Evolutionary conservation across 139 green algal species (phyloP).

Genomic region (Picochlorum costavermella): DNA sequence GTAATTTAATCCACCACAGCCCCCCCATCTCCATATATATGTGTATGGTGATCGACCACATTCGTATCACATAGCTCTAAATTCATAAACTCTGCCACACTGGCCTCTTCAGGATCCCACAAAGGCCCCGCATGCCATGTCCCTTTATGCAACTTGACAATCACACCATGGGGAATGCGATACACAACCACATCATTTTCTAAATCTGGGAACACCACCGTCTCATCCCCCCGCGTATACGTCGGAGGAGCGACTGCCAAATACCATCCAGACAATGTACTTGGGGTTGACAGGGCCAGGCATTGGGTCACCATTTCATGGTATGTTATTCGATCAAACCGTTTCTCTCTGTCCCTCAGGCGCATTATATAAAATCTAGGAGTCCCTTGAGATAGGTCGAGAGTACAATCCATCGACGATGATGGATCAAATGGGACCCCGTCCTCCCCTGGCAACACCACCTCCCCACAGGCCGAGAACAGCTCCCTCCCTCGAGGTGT

Average conservation of each 20-base stretch:
- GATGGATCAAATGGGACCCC: neutral
- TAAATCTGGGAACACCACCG: slow-evolving; percentile 30
- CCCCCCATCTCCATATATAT: slow-evolving; percentile 45
- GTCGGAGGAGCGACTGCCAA: slow-evolving; percentile 65
- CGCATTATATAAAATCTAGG: slow-evolving; percentile 93
- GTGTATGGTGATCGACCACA: slow-evolving; percentile 82
- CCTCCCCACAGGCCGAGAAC: neutral
- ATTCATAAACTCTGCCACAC: slow-evolving; percentile 86
- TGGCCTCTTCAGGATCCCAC: slow-evolving; percentile 27
- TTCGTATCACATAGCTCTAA: slow-evolving; percentile 94
- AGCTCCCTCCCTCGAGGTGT: neutral
- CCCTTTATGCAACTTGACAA: slow-evolving; percentile 48
- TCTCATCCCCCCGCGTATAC: slow-evolving; percentile 6
- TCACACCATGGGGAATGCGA: slow-evolving; percentile 32
- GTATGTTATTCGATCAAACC: slow-evolving; percentile 86
- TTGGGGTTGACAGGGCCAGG: slow-evolving; percentile 36
- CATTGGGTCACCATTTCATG: slow-evolving; percentile 73
- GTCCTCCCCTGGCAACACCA: neutral
- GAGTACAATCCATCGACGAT: neutral
- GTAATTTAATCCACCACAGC: too few relatives aligned
- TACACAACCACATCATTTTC: slow-evolving; percentile 40
- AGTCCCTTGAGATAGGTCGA: neutral
- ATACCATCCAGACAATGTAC: slow-evolving; percentile 52
- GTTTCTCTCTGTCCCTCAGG: slow-evolving; percentile 47
- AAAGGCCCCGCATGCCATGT: slow-evolving; percentile 58